phyloP scores from a whole-genome alignment of 2,329 filamentous ascomycete species.

The Diaporthe nobilis region DNA sequence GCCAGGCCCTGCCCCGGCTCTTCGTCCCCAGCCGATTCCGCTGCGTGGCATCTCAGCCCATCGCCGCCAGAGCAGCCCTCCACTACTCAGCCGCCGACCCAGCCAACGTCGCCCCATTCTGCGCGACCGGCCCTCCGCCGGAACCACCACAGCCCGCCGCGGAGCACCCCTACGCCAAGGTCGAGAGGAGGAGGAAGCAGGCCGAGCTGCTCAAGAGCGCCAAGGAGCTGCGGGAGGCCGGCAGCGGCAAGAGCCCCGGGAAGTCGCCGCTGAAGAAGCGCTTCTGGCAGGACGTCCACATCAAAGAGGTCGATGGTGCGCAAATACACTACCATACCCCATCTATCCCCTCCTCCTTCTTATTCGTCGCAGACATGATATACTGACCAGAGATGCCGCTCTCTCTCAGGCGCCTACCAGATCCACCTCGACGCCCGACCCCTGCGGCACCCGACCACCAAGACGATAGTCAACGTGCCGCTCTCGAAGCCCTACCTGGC shows the following conservation, averaged over 20 bases:
- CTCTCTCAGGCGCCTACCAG: conserved; percentile 60
- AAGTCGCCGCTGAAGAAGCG: conserved; percentile 69
- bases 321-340: conserved; percentile 19
- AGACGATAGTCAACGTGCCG: conserved; percentile 80
- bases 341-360: not conserved
- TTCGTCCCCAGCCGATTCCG: not conserved
- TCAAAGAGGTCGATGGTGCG: conserved; percentile 77
- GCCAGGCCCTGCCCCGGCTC: conserved; percentile 18
- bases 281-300: conserved; percentile 89
- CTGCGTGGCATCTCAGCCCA: not conserved
- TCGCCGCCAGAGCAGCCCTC: conserved; percentile 27
- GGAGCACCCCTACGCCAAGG: conserved; percentile 56
- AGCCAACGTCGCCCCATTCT: conserved; percentile 66
- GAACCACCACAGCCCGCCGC: conserved; percentile 63
- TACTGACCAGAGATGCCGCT: not conserved
- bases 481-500: conserved; percentile 84
- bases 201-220: conserved; percentile 67
- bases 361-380: not conserved
- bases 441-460: conserved; percentile 82
- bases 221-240: conserved; percentile 58
- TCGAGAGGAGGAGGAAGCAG: conserved; percentile 67
- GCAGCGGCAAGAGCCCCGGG: conserved; percentile 36
- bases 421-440: conserved; percentile 84
- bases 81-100: conserved; percentile 52
- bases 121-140: conserved; percentile 72